Conservation (phyloP, 78 protist genomes). For the Cyanophora paradoxa region DNA sequence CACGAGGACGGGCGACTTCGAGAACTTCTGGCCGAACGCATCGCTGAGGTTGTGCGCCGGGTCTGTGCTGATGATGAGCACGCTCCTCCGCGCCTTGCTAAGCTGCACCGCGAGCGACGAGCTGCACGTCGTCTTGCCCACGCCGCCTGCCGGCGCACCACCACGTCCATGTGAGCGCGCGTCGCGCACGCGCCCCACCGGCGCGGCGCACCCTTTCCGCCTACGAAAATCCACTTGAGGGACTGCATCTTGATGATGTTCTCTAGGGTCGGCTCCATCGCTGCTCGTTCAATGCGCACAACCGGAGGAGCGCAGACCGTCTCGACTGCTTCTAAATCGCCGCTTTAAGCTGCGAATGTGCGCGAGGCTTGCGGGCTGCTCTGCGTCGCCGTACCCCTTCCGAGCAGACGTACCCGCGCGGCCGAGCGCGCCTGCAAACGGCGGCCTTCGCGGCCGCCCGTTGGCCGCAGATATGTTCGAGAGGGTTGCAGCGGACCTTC, state of each 20-base stretch:
- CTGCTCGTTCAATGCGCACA: too few relatives aligned
- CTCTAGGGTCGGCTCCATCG: conserved; percentile 20
- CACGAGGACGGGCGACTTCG: conserved; percentile 64
- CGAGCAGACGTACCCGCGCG: too few relatives aligned
- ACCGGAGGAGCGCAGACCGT: too few relatives aligned
- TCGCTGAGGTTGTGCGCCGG: conserved; percentile 97
- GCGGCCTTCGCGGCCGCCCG: too few relatives aligned
- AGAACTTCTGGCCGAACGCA: conserved; percentile 87
- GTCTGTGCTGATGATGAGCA: conserved; percentile 92
- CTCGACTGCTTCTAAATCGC: too few relatives aligned
- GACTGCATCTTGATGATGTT: conserved; percentile 20
- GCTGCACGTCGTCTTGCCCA: conserved; percentile 82
- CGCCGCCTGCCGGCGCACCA: conserved; percentile 65
- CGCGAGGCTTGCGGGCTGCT: too few relatives aligned
- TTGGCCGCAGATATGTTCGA: too few relatives aligned
- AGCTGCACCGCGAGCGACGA: conserved; percentile 46
- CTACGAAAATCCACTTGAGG: conserved; percentile 92
- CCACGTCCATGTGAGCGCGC: background rate
- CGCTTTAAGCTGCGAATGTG: too few relatives aligned
- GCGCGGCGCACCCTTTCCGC: conserved; percentile 96
- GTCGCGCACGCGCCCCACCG: background rate
- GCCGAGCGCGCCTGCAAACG: too few relatives aligned
- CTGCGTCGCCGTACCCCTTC: too few relatives aligned
- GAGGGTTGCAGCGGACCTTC: too few relatives aligned
- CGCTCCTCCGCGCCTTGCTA: conserved; percentile 27